Evolutionary conservation across 2,329 filamentous ascomycete species (phyloP).

Genomic region (Lasiodiplodia sp.): DNA sequence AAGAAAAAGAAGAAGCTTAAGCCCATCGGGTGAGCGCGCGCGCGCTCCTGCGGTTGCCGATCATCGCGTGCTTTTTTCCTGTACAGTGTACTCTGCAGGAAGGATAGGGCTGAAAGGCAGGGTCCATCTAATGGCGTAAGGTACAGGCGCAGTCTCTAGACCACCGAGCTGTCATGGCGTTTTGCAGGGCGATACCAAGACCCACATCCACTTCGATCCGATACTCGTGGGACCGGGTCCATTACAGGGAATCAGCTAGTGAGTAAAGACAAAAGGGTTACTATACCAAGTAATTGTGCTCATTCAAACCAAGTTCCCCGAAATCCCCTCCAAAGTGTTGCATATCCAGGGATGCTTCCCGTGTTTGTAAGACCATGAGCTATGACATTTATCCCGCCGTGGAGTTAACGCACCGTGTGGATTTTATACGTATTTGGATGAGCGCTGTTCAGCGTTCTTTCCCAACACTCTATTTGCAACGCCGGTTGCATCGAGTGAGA

Average conservation of each 20-base stretch:
- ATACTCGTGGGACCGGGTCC: neutral
- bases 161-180: conserved; percentile 11
- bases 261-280: conserved; percentile 25
- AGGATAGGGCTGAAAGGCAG: neutral
- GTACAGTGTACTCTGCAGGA: neutral
- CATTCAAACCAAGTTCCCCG: conserved; percentile 24
- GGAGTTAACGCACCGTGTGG: neutral
- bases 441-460: neutral
- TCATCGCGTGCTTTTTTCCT: neutral
- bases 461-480: neutral
- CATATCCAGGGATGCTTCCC: conserved; percentile 8
- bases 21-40: conserved; percentile 54
- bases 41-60: neutral
- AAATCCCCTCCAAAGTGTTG: conserved; percentile 21
- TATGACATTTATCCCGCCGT: neutral
- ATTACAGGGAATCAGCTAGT: conserved; percentile 17
- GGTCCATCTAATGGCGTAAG: conserved; percentile 20
- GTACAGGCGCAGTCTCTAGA: conserved; percentile 16
- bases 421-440: neutral
- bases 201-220: conserved; percentile 5
- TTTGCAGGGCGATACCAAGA: conserved; percentile 16
- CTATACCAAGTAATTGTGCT: conserved; percentile 21
- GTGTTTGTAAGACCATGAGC: conserved; percentile 4
- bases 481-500: neutral
- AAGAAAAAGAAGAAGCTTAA: conserved; percentile 64